phyloP scores from a whole-genome alignment of 371 early-diverging fungal genomes.

The Vairimorpha necatrix region DNA sequence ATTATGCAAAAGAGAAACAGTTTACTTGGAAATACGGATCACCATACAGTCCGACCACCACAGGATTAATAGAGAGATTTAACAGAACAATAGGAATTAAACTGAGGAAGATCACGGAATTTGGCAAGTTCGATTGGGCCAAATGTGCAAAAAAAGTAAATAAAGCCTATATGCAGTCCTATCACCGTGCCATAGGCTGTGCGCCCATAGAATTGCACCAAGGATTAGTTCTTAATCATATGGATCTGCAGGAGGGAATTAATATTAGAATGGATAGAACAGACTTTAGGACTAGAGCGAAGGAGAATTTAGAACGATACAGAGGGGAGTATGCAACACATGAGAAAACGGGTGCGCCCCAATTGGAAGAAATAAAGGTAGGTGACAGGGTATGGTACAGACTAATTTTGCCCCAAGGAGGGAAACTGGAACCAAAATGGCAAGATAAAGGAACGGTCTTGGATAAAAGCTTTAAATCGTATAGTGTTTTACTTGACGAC shows the following conservation, averaged over 20 bases:
- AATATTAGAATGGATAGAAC: neutral
- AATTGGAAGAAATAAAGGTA: too few species aligned
- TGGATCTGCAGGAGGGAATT: slow-evolving; percentile 12
- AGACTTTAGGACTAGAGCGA: too few species aligned
- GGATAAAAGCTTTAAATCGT: too few species aligned
- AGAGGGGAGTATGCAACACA: too few species aligned
- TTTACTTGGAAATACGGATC: neutral
- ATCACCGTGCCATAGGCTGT: slow-evolving; percentile 28
- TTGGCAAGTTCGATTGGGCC: neutral
- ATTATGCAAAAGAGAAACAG: neutral
- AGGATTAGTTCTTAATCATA: neutral
- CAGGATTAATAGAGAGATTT: slow-evolving; percentile 26
- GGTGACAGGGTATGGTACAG: too few species aligned
- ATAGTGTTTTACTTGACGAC: too few species aligned
- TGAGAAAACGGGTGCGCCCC: too few species aligned
- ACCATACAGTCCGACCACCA: slow-evolving; percentile 16
- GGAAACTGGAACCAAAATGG: too few species aligned
- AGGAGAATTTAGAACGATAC: too few species aligned
- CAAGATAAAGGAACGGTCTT: too few species aligned
- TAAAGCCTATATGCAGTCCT: neutral
- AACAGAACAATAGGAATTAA: slow-evolving; percentile 7
- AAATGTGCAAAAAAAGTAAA: neutral
- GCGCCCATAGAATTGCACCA: neutral
- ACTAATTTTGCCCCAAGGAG: too few species aligned
- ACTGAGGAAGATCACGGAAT: slow-evolving; percentile 7